phyloP scores from a whole-genome alignment of 805 yeast genomes.

The Kluyveromyces starmeri region DNA sequence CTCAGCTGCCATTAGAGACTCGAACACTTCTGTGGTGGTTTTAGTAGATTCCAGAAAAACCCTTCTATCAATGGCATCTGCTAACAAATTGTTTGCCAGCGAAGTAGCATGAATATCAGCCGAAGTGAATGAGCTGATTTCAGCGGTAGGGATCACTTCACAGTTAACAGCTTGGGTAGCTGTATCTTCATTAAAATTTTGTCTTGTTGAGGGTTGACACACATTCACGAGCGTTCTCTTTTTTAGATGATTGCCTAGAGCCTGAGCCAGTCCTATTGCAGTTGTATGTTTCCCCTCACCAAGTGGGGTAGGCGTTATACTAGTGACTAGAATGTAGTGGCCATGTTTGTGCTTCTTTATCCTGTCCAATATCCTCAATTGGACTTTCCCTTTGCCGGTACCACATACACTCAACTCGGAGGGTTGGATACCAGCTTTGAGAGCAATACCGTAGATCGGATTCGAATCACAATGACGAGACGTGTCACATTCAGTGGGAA shows the following conservation, averaged over 20 bases:
- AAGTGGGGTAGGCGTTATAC: conserved; percentile 78
- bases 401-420: conserved; percentile 70
- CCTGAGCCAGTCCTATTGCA: conserved; percentile 75
- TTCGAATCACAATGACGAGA: conserved; percentile 70
- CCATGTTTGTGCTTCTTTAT: conserved; percentile 53
- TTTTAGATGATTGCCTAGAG: conserved; percentile 65
- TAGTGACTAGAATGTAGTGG: conserved; percentile 67
- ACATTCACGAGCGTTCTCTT: conserved; percentile 70
- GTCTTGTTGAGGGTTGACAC: conserved; percentile 93
- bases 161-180: conserved; percentile 99
- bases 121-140: conserved; percentile 92
- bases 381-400: conserved; percentile 67
- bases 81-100: conserved; percentile 85
- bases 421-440: conserved; percentile 58
- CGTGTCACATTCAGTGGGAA: conserved; percentile 74
- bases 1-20: conserved; percentile 66
- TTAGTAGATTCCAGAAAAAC: conserved; percentile 84
- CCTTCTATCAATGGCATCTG: conserved; percentile 95
- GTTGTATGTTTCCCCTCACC: conserved; percentile 86
- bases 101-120: conserved; percentile 97
- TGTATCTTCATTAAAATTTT: conserved; percentile 97
- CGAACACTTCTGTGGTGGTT: conserved; percentile 60
- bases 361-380: conserved; percentile 53
- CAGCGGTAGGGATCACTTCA: conserved; percentile 98
- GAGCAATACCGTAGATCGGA: conserved; percentile 56